Conservation (phyloP, 306 rosid genomes). For the Ceratonia siliqua region DNA sequence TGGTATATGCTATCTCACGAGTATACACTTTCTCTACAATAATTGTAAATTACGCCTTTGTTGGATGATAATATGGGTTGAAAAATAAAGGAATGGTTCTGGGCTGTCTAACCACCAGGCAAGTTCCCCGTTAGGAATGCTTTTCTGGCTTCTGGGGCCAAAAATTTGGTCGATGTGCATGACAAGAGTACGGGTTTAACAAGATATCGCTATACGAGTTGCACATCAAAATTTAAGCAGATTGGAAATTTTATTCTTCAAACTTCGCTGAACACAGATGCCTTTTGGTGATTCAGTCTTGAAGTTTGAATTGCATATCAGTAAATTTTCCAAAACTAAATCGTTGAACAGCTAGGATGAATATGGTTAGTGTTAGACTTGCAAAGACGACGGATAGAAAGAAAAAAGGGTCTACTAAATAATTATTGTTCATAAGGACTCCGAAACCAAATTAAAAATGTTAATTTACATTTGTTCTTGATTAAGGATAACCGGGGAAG, state of each 20-base stretch:
- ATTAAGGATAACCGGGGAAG: neutral
- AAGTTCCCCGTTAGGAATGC: slow-evolving; percentile 13
- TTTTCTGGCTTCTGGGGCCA: slow-evolving; percentile 12
- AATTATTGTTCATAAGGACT: neutral
- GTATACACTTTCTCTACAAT: neutral
- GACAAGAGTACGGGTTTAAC: neutral
- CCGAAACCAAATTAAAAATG: neutral
- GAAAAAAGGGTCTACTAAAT: neutral
- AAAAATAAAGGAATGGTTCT: neutral
- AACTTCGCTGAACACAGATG: neutral
- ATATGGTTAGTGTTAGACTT: neutral
- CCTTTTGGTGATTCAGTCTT: neutral
- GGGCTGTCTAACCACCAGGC: neutral
- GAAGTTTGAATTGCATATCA: neutral
- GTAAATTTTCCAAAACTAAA: too few relatives aligned
- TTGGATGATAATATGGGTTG: neutral
- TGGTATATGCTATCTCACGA: neutral
- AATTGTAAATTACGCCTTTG: neutral
- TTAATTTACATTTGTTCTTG: neutral
- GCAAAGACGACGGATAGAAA: neutral
- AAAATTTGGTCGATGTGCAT: slow-evolving; percentile 2
- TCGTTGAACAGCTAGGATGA: neutral
- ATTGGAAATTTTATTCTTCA: neutral
- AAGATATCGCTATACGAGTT: neutral
- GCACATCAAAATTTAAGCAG: neutral